Evolutionary conservation across 208 protist genomes (phyloP).

Genomic region (Phytomonas sp.): DNA sequence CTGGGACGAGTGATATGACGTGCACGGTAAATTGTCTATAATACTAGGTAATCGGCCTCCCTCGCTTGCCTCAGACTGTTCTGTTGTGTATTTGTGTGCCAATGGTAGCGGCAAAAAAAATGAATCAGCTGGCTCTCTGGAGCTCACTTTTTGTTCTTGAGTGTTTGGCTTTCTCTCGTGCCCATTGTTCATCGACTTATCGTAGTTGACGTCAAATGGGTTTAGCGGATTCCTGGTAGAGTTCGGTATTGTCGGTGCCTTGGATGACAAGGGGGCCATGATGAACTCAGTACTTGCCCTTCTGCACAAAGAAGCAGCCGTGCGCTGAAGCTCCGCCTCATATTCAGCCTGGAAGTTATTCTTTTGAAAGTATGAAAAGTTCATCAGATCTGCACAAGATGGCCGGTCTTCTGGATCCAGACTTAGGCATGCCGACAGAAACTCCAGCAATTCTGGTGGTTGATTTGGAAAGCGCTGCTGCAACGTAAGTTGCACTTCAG

Average conservation of each 20-base stretch:
- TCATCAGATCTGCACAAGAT: constrained; percentile 71
- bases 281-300: background rate
- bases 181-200: background rate
- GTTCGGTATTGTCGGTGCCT: background rate
- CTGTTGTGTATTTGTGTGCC: background rate
- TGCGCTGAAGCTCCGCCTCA: constrained; percentile 57
- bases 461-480: constrained; percentile 60
- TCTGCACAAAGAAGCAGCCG: background rate
- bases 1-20: background rate
- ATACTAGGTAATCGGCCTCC: background rate
- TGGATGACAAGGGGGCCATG: background rate
- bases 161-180: background rate
- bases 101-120: background rate
- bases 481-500: constrained; percentile 44
- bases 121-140: background rate
- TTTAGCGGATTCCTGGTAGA: background rate
- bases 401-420: constrained; percentile 73
- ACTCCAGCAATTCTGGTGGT: constrained; percentile 62
- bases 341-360: constrained; percentile 74
- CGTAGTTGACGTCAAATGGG: background rate
- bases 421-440: constrained; percentile 71
- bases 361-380: constrained; percentile 74
- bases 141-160: background rate
- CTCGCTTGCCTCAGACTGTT: background rate
- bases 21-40: background rate